Conservation (phyloP, 1,139 yeast genomes). For the Casaregolazyma lundiana region DNA sequence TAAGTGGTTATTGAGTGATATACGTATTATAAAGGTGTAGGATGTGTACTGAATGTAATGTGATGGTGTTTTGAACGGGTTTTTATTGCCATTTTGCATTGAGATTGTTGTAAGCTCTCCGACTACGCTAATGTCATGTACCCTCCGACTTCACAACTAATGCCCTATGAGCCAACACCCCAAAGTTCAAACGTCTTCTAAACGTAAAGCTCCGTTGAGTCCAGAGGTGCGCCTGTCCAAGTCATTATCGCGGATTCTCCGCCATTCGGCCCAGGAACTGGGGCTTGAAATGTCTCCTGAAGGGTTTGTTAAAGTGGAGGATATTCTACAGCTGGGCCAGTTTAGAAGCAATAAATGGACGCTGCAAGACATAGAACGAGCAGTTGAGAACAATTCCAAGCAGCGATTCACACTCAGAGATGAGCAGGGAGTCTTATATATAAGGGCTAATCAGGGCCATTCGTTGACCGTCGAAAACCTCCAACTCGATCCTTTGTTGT, state of each 20-base stretch:
- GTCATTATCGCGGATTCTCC: slow-evolving; percentile 64
- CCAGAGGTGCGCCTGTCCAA: slow-evolving; percentile 53
- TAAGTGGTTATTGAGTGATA: too few relatives aligned
- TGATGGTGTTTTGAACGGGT: too few relatives aligned
- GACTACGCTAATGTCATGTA: too few relatives aligned
- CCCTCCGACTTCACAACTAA: neutral
- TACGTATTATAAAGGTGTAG: too few relatives aligned
- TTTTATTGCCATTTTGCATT: too few relatives aligned
- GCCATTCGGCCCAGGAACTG: slow-evolving; percentile 83
- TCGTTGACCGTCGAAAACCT: slow-evolving; percentile 55
- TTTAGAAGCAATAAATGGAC: slow-evolving; percentile 48
- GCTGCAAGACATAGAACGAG: slow-evolving; percentile 50
- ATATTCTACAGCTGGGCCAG: slow-evolving; percentile 53
- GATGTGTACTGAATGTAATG: too few relatives aligned
- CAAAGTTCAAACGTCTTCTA: neutral
- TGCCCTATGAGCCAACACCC: neutral
- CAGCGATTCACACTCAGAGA: slow-evolving; percentile 52
- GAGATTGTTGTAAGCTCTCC: too few relatives aligned
- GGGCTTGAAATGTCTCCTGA: slow-evolving; percentile 55
- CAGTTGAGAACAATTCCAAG: slow-evolving; percentile 66
- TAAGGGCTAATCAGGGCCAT: slow-evolving; percentile 94
- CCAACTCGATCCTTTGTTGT: slow-evolving; percentile 30
- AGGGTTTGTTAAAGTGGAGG: slow-evolving; percentile 60
- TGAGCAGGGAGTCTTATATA: slow-evolving; percentile 35
- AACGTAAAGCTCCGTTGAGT: neutral